phyloP scores from a whole-genome alignment of 164 flowering plant species.

The Buxus sempervirens region DNA sequence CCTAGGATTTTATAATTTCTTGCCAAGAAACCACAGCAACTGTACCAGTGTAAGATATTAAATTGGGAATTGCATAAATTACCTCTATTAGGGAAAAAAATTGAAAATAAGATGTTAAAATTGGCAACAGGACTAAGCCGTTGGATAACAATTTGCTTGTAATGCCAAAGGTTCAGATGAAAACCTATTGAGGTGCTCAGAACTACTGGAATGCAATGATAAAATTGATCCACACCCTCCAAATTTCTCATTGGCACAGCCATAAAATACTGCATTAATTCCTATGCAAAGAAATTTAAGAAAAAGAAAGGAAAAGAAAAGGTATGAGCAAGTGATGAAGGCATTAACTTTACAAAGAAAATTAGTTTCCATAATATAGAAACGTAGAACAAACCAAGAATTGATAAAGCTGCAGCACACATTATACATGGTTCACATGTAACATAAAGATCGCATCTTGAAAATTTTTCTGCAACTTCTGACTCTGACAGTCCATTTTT shows the following conservation, averaged over 20 bases:
- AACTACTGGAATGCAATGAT: conserved; percentile 54
- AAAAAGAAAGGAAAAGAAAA: neutral
- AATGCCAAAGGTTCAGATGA: conserved; percentile 1
- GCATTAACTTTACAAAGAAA: neutral
- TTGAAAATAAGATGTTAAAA: conserved; percentile 1
- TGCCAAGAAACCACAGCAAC: neutral
- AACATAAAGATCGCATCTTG: conserved; percentile 74
- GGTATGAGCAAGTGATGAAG: neutral
- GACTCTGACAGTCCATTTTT: conserved; percentile 45
- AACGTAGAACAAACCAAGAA: conserved; percentile 48
- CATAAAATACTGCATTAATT: conserved; percentile 77
- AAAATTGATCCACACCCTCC: conserved; percentile 96
- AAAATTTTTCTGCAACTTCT: conserved; percentile 57
- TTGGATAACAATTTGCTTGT: neutral
- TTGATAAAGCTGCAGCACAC: conserved; percentile 89
- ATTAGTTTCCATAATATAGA: neutral
- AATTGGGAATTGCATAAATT: neutral
- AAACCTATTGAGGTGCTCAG: conserved; percentile 33
- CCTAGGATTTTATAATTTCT: too few relatives aligned
- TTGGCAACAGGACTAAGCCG: neutral
- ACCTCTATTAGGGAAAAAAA: neutral
- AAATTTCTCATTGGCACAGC: conserved; percentile 91
- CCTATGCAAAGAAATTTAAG: conserved; percentile 33
- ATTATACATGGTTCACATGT: conserved; percentile 99
- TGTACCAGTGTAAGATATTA: neutral